phyloP scores from a whole-genome alignment of 2,329 filamentous ascomycete genomes.

The Colletotrichum horii region DNA sequence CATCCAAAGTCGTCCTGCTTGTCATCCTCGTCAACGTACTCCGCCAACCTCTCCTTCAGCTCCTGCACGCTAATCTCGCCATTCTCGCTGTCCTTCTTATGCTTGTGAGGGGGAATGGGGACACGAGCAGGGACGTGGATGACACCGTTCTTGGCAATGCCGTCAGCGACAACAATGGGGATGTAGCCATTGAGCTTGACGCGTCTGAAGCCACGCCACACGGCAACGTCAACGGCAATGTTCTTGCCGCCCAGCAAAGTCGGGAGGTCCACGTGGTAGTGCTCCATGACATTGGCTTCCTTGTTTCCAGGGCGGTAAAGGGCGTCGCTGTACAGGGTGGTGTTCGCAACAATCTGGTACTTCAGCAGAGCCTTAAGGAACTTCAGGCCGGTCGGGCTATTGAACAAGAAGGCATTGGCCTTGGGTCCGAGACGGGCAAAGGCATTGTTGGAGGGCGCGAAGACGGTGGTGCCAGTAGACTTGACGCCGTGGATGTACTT shows the following conservation, averaged over 20 bases:
- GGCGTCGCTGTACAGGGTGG: slow-evolving; percentile 83
- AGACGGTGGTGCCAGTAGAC: slow-evolving; percentile 74
- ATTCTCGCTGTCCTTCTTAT: slow-evolving; percentile 37
- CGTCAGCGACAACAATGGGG: slow-evolving; percentile 71
- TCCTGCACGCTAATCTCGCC: slow-evolving; percentile 65
- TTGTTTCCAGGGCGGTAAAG: slow-evolving; percentile 62
- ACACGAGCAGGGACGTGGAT: slow-evolving; percentile 78
- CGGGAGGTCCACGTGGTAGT: slow-evolving; percentile 73
- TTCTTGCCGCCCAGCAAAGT: slow-evolving; percentile 72
- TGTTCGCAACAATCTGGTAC: slow-evolving; percentile 78
- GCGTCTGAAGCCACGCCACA: slow-evolving; percentile 69
- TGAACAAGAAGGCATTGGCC: slow-evolving; percentile 86
- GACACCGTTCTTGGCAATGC: slow-evolving; percentile 78
- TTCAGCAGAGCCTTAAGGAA: slow-evolving; percentile 80
- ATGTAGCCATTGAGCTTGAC: slow-evolving; percentile 80
- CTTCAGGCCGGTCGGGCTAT: slow-evolving; percentile 68
- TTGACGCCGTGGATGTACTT: slow-evolving; percentile 60
- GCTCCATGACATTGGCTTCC: slow-evolving; percentile 42
- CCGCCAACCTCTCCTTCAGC: slow-evolving; percentile 59
- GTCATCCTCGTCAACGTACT: slow-evolving; percentile 41
- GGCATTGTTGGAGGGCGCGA: slow-evolving; percentile 82
- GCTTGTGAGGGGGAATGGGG: slow-evolving; percentile 75
- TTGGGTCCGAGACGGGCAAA: slow-evolving; percentile 75
- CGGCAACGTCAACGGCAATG: slow-evolving; percentile 73
- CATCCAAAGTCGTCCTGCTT: slow-evolving; percentile 1